phyloP scores from a whole-genome alignment of 345 rosid species.

The Brassica carinata region DNA sequence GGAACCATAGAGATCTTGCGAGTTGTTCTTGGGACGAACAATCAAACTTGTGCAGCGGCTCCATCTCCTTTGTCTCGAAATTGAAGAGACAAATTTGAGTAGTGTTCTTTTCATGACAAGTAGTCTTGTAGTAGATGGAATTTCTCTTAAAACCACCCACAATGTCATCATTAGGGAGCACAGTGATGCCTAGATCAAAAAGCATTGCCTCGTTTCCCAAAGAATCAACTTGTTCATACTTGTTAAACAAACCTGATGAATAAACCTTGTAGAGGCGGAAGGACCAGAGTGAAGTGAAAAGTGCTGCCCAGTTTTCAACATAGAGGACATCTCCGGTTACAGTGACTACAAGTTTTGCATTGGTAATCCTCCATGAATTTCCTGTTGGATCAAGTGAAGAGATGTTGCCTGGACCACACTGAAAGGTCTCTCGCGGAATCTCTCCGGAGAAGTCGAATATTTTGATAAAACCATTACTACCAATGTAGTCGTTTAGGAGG shows the following conservation, averaged over 20 bases:
- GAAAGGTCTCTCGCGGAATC: conserved; percentile 3
- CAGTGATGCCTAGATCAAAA: conserved; percentile 5
- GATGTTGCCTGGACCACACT: background rate
- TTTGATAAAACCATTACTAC: background rate
- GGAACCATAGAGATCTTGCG: background rate
- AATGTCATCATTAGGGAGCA: background rate
- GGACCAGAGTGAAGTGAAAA: background rate
- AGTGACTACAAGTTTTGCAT: background rate
- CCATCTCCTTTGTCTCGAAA: background rate
- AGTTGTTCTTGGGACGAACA: background rate
- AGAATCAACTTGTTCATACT: background rate
- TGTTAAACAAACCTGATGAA: background rate
- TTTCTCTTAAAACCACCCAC: conserved; percentile 1
- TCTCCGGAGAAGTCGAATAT: background rate
- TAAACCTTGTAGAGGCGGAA: background rate
- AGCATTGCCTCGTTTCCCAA: conserved; percentile 9
- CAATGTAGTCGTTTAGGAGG: background rate
- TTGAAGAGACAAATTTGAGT: background rate
- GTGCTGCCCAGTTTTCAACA: background rate
- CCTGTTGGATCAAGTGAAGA: background rate
- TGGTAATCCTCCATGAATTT: background rate
- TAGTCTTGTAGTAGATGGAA: background rate
- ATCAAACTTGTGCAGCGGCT: background rate
- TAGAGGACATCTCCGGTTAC: conserved; percentile 1
- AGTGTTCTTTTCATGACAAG: background rate